Base-by-base conservation (phyloP, 202 grass and related monocot species). In the Schoenoplectus tabernaemontani region DNA sequence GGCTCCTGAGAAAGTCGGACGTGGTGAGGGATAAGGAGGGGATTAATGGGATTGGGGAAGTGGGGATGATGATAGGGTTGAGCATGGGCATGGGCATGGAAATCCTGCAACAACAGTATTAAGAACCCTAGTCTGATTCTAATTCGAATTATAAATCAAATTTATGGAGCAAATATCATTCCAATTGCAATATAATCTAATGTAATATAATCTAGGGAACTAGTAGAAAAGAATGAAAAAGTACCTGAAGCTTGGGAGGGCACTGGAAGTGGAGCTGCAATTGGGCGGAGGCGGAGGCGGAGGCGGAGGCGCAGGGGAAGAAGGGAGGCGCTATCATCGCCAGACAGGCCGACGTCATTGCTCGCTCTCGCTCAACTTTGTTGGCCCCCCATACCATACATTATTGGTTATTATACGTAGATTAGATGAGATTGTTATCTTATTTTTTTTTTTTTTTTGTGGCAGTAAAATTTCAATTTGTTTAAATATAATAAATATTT, bases 1-100 rank as follows among this genome's bases (percentile, higher is more conserved):
- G 48, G 48, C 5, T 70, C 86, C 42, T 81, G 81, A 64, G 78
- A 15, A 51, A 51, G 13, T 51, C 12, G 0, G 9, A 17, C n/a
- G n/a, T 3, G 15, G 2, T 17, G 48, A 51, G 48, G 48, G n/a
- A 84, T 81, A 16, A 82, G 81, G 24, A 77, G 11, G 58, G 76
- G 65, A 44, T 65, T 50, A 44, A 76, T 64, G 71, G 41, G 34
- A 80, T n/a, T n/a, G n/a, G n/a, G n/a, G n/a, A n/a, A n/a, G 36
- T 37, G 0, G 84, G 74, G 13, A 43, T 50, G n/a, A n/a, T n/a
- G n/a, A n/a, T n/a, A n/a, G n/a, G n/a, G n/a, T 19, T 26, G 48
- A 5, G 47, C 15, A 50, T 43, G 77, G 5, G 42, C 46, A 26
- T 70, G 66, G 39, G 26, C 12, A 24, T 70, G 66, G 66, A 47